These are phyloP conservation scores for Trifolium pratense DNA, from an alignment of 306 rosid species.

Conservation along the genomic window DNA sequence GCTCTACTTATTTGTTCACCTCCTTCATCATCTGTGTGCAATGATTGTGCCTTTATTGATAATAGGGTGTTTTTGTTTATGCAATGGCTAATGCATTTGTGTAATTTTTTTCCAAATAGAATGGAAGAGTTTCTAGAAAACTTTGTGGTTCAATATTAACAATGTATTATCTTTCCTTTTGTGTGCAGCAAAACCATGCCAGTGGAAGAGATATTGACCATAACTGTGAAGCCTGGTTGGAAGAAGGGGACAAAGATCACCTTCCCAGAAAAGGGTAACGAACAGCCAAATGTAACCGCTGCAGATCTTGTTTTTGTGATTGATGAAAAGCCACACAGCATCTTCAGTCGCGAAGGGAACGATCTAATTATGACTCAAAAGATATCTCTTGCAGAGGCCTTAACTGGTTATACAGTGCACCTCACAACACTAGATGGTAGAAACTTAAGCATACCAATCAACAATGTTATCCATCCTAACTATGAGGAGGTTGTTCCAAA, in stretches of 20 bases:
- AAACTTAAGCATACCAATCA: conserved; percentile 54
- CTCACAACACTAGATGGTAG: conserved; percentile 65
- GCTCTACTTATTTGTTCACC: no score
- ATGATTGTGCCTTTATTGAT: no score
- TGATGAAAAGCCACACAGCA: conserved; percentile 58
- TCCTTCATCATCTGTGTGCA: no score
- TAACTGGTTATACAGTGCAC: conserved; percentile 61
- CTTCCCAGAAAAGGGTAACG: conserved; percentile 66
- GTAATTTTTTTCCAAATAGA: background rate
- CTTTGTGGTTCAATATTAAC: background rate
- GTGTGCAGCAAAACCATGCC: conserved; percentile 49
- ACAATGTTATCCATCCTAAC: conserved; percentile 57
- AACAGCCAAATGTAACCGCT: conserved; percentile 50
- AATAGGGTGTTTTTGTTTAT: no score
- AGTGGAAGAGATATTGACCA: conserved; percentile 68
- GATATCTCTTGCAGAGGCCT: conserved; percentile 59
- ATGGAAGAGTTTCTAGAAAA: background rate
- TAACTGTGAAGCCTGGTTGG: conserved; percentile 67
- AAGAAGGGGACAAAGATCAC: conserved; percentile 75
- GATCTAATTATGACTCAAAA: conserved; percentile 55
- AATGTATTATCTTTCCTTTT: background rate
- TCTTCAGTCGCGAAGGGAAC: conserved; percentile 58
- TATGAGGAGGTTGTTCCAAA: conserved; percentile 62
- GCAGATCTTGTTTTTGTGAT: conserved; percentile 63
- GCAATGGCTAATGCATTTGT: background rate